Conservation (phyloP, 768 basidiomycete species). For the Cytidiella melzeri region DNA sequence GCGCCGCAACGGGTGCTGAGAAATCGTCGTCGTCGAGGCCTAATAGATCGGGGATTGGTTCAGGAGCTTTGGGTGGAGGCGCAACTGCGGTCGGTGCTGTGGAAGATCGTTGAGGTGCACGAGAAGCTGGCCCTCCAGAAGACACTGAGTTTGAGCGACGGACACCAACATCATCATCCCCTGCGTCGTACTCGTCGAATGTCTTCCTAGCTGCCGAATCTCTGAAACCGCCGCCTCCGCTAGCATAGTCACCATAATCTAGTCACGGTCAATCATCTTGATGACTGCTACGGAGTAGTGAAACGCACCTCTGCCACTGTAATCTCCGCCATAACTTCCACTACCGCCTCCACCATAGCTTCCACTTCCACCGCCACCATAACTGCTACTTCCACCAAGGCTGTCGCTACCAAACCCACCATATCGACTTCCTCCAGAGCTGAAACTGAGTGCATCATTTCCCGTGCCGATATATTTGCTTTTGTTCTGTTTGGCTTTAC, state of each 20-base stretch:
- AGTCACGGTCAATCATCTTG: neutral
- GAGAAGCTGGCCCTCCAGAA: conserved; percentile 20
- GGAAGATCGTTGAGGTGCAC: conserved; percentile 34
- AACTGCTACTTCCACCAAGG: conserved; percentile 20
- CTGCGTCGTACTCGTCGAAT: conserved; percentile 96
- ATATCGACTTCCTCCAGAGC: conserved; percentile 49
- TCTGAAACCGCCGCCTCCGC: conserved; percentile 51
- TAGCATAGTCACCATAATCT: conserved; percentile 31
- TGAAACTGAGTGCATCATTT: conserved; percentile 71
- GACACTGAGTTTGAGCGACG: conserved; percentile 36
- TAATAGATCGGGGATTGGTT: conserved; percentile 59
- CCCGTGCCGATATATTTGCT: conserved; percentile 87
- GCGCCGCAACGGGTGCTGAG: conserved; percentile 26
- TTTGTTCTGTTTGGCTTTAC: conserved; percentile 88
- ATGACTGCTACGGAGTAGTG: conserved; percentile 2
- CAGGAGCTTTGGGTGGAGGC: conserved; percentile 37
- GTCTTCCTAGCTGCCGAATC: conserved; percentile 50
- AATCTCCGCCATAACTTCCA: conserved; percentile 27
- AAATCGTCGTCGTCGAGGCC: conserved; percentile 68
- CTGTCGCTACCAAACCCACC: conserved; percentile 67
- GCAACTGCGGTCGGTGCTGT: conserved; percentile 26
- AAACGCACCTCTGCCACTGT: conserved; percentile 12
- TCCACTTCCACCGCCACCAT: conserved; percentile 17
- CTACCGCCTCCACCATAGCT: conserved; percentile 27
- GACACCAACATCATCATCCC: conserved; percentile 67